Evolutionary conservation across 1,284 basidiomycete genomes (phyloP).

Genomic region (Kalmanozyma brasiliensis): DNA sequence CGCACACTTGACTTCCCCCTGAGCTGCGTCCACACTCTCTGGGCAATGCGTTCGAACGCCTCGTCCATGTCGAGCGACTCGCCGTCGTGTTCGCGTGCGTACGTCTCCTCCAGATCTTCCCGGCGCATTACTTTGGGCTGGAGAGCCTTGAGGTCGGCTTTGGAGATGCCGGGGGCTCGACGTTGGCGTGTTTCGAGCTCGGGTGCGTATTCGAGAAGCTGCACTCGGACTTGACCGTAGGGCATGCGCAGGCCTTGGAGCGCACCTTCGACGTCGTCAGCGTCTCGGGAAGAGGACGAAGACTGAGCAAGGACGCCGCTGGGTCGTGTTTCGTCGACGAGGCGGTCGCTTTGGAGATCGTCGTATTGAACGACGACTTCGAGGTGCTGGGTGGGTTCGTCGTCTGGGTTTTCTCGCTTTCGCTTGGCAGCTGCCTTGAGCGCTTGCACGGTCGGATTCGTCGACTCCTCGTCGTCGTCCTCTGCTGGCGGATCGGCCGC

Average conservation of each 20-base stretch:
- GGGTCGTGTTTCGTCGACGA: conserved; percentile 38
- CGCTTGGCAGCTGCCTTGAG: conserved; percentile 21
- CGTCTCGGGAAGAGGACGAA: background rate
- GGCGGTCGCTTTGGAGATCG: conserved; percentile 44
- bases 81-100: conserved; percentile 33
- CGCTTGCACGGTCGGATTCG: conserved; percentile 19
- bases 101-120: conserved; percentile 38
- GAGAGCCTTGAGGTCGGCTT: conserved; percentile 32
- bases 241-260: conserved; percentile 22
- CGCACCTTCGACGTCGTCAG: conserved; percentile 5
- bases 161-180: conserved; percentile 26
- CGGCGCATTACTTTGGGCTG: conserved; percentile 17
- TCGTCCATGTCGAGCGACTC: conserved; percentile 42
- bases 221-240: conserved; percentile 30
- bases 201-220: conserved; percentile 40
- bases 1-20: conserved; percentile 14
- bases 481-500: background rate
- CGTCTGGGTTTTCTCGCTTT: conserved; percentile 21
- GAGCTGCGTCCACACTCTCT: conserved; percentile 22
- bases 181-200: conserved; percentile 32
- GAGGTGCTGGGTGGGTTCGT: conserved; percentile 25
- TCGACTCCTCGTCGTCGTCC: conserved; percentile 3
- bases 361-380: conserved; percentile 38
- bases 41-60: conserved; percentile 27
- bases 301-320: conserved; percentile 5